Conservation (phyloP, 805 yeast species). For the Blastobotrys parvus region DNA sequence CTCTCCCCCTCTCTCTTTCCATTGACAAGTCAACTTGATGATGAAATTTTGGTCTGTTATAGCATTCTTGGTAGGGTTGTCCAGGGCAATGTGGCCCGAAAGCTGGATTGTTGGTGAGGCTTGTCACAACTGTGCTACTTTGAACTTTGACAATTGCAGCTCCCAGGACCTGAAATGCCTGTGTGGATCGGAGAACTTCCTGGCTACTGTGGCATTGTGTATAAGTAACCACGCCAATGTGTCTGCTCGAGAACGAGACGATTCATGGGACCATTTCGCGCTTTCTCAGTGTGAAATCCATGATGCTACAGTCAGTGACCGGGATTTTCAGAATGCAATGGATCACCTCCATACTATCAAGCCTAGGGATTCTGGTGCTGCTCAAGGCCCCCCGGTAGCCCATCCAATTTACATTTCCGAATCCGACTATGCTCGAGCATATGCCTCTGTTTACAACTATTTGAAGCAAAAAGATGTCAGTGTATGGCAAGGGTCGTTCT, state of each 20-base stretch:
- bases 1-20: too few relatives aligned
- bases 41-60: too few relatives aligned
- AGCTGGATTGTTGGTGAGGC: constrained; percentile 19
- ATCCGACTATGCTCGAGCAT: constrained; percentile 5
- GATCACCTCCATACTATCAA: constrained; percentile 11
- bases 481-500: constrained; percentile 25
- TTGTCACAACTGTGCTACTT: constrained; percentile 14
- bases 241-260: constrained; percentile 19
- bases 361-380: constrained; percentile 9
- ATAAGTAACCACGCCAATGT: constrained; percentile 18
- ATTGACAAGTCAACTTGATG: too few relatives aligned
- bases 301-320: constrained; percentile 12
- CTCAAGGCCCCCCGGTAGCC: constrained; percentile 6
- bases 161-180: constrained; percentile 23
- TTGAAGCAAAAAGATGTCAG: constrained; percentile 22
- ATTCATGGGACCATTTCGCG: constrained; percentile 26
- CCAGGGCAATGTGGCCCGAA: constrained; percentile 17
- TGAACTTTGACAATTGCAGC: constrained; percentile 14
- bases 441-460: constrained; percentile 11
- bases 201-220: constrained; percentile 28
- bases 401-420: constrained; percentile 10
- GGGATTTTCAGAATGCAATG: constrained; percentile 8
- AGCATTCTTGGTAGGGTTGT: too few relatives aligned
- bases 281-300: constrained; percentile 19
- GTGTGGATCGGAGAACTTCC: constrained; percentile 21